Evolutionary conservation across 176 grass and related monocot genomes (phyloP), one percentile per base, ranked within the genome.

Genomic region (Rhynchospora pubera): DNA sequence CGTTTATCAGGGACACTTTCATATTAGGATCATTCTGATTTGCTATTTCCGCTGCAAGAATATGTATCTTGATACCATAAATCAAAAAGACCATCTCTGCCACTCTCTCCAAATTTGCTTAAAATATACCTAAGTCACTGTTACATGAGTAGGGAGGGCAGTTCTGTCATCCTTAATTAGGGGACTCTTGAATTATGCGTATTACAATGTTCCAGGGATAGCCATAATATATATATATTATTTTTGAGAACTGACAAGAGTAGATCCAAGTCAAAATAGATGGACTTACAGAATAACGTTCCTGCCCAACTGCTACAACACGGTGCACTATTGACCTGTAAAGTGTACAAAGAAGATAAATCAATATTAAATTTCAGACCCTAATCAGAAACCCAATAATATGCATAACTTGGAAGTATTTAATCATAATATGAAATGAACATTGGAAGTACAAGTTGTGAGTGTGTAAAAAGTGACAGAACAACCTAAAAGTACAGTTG

Each of bases 281-380:
- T 12, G 53, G 24, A 11, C 86, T 93, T 90, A 91, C 92, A 77
- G 95, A 98, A 81, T 94, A 94, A 12, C 95, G 85, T 68, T 94
- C 95, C 87, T 80, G 78, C 9, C 90, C 92, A 82, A 91, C 16
- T 51, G 87, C 23, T 22, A 94, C 67, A 81, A 98, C 95, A 74
- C 89, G 84, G 58, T 98, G 95, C 73, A 91, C 66, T 43, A 92
- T 98, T 46, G 92, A 94, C 81, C 95, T 98, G 81, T 79, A 86
- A 44, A 84, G 65, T 44, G 79, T 5, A 67, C 18, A 3, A 5
- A n/a, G 0, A 62, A 22, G 84, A 67, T 1, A 32, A 66, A 39
- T 39, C 4, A 39, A 81, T 26, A 28, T 28, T 28, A 47, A 82
- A 55, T 63, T 75, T 63, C 7, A 21, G 21, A 62, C 62, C 9